Conservation (phyloP, 768 basidiomycete genomes). For the Kwoniella dendrophila region DNA sequence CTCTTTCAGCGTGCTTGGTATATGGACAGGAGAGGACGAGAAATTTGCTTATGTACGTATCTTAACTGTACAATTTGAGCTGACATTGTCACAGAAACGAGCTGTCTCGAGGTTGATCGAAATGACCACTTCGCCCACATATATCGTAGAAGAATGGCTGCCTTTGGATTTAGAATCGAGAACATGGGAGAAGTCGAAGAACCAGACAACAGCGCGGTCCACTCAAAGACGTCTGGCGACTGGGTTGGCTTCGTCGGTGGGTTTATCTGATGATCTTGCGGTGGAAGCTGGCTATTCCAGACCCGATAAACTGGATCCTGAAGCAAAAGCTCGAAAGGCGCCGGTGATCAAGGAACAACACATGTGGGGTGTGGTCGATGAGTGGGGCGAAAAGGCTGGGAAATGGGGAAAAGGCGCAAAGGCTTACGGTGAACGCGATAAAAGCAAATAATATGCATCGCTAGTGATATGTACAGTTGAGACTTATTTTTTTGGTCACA, state of each 20-base stretch:
- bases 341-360: constrained; percentile 50
- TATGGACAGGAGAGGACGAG: constrained; percentile 65
- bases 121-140: constrained; percentile 59
- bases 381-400: constrained; percentile 55
- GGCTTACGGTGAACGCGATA: constrained; percentile 31
- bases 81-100: constrained; percentile 57
- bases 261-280: constrained; percentile 39
- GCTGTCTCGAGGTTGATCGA: constrained; percentile 65
- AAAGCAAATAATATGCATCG: no score
- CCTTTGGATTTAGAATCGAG: constrained; percentile 39
- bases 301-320: constrained; percentile 13
- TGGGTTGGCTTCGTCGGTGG: not conserved
- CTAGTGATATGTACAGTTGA: not conserved
- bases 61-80: not conserved
- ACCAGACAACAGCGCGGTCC: not conserved
- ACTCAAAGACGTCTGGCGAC: not conserved
- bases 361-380: constrained; percentile 54
- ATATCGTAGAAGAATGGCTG: constrained; percentile 50
- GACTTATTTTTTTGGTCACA: not conserved
- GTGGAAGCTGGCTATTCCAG: constrained; percentile 49
- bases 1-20: constrained; percentile 61
- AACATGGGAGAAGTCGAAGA: constrained; percentile 41
- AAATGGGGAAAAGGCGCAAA: constrained; percentile 53
- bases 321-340: not conserved
- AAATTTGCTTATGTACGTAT: constrained; percentile 62